Evolutionary conservation across 2,329 filamentous ascomycete species (phyloP).

Genomic region (Beauveria bassiana): DNA sequence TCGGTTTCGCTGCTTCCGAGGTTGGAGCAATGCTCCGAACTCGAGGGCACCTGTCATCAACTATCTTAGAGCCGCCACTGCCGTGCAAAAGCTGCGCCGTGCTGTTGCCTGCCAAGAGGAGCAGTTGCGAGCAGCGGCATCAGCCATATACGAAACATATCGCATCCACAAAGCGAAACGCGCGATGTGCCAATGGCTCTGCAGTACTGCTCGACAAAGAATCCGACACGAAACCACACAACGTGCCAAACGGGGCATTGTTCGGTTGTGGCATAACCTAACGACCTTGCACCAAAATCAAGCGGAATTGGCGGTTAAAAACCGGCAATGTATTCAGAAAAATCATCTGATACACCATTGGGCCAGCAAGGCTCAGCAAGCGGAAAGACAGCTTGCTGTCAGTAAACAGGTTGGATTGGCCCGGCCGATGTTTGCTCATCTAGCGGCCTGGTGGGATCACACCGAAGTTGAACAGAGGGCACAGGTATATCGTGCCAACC

Average conservation of each 20-base stretch:
- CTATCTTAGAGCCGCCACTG: conserved; percentile 22
- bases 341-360: conserved; percentile 25
- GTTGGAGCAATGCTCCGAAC: conserved; percentile 27
- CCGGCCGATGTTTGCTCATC: conserved; percentile 1
- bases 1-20: conserved; percentile 38
- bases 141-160: conserved; percentile 17
- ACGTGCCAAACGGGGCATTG: conserved; percentile 14
- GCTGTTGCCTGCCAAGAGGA: conserved; percentile 21
- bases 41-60: conserved; percentile 22
- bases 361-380: conserved; percentile 5
- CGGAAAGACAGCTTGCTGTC: neutral
- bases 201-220: conserved; percentile 17
- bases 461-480: neutral
- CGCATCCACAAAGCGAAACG: conserved; percentile 16
- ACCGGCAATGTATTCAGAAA: conserved; percentile 25
- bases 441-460: conserved; percentile 9
- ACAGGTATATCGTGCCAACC: neutral
- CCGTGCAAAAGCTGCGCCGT: conserved; percentile 27
- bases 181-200: conserved; percentile 23
- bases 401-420: conserved; percentile 1
- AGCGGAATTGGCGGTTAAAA: neutral
- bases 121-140: conserved; percentile 20
- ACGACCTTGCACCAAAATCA: neutral
- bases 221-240: conserved; percentile 16
- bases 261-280: conserved; percentile 20